Evolutionary conservation across 1,139 yeast species (phyloP), one percentile per base, ranked within the genome.

Genomic region (Nakaseomyces glabratus): DNA sequence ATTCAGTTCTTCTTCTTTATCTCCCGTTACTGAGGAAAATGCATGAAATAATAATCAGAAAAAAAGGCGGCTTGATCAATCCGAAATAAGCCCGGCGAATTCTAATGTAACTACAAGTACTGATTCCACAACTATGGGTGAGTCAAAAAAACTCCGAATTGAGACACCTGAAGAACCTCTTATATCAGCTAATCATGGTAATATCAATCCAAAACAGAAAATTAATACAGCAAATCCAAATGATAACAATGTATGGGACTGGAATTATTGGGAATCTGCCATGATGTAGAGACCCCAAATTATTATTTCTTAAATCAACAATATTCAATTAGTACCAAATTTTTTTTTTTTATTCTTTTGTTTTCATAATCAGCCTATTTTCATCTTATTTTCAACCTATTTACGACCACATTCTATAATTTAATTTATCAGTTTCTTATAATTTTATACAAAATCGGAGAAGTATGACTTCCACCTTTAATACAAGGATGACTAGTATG

Each of bases 221-320:
- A 68, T 71, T 88, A 71, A 57, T 82, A 76, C 63, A 88, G 69
- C 63, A 85, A 75, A 35, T 63, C 24, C 20, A 16, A 28, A 21
- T 10, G 14, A 19, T 24, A 35, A 32, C 13, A 49, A 47, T 28
- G 41, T 52, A 15, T 55, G 60, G 60, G 50, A 55, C 36, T 55
- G 60, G 60, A 46, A 45, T 21, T 53, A 43, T 32, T 55, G 60
- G 60, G 41, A 29, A 15, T 25, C 26, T 23, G 29, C 29, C 11
- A 8, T 23, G 10, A 26, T 21, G 13, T 26, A n/a, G n/a, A n/a
- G n/a, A 26, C 7, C n/a, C 14, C 17, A 17, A 7, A 18, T 11
- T n/a, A n/a, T 6, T 7, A 15, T 9, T 8, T 10, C 10, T 6
- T 20, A 24, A 15, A 14, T 4, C 14, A 24, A n/a, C 28, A 28